phyloP scores from a whole-genome alignment of 2,329 filamentous ascomycete species.

The Apiospora saccharicola region DNA sequence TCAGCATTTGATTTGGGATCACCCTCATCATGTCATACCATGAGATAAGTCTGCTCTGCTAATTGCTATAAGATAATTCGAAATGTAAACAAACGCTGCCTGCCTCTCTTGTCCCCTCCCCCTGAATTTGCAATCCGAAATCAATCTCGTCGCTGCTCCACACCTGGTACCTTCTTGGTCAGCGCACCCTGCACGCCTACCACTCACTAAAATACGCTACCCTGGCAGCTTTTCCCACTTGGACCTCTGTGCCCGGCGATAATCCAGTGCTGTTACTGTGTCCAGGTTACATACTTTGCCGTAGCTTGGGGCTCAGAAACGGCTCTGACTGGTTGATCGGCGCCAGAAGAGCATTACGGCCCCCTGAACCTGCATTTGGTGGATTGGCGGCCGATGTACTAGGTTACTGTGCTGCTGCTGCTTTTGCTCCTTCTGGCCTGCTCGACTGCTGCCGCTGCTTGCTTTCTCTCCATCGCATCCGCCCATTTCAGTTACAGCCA shows the following conservation, averaged over 20 bases:
- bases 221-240: conserved; percentile 16
- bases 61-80: neutral
- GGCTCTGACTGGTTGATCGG: conserved; percentile 17
- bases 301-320: neutral
- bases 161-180: conserved; percentile 19
- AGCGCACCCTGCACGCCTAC: conserved; percentile 18
- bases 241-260: conserved; percentile 17
- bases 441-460: conserved; percentile 19
- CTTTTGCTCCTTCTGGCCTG: neutral
- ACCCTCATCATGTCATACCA: neutral
- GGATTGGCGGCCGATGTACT: conserved; percentile 11
- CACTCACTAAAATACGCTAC: conserved; percentile 6
- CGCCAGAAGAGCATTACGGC: neutral
- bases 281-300: conserved; percentile 12
- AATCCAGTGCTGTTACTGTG: conserved; percentile 19
- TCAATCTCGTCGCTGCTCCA: conserved; percentile 16
- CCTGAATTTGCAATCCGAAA: conserved; percentile 22
- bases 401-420: conserved; percentile 7
- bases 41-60: too few relatives aligned
- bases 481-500: conserved; percentile 13
- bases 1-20: neutral
- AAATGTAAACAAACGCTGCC: neutral
- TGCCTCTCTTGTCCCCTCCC: neutral
- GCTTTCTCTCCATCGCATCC: conserved; percentile 5
- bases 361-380: conserved; percentile 11